Base-by-base conservation (phyloP, 2,329 filamentous ascomycete genomes). In the Aureobasidium sp. region DNA sequence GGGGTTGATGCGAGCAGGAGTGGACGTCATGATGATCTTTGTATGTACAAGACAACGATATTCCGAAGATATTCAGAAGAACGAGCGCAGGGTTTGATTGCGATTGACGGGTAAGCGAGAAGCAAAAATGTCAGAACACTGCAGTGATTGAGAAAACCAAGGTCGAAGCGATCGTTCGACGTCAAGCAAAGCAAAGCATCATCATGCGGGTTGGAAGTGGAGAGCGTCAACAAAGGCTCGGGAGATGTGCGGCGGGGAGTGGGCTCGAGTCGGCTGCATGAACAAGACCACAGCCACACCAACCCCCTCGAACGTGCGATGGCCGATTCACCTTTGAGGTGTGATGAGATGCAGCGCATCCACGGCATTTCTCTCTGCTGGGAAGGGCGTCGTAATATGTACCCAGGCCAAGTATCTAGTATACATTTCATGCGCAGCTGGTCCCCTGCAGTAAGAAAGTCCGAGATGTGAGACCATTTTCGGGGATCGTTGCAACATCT, bases 1-100 rank as follows among this genome's bases (percentile, higher is more conserved):
- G 15, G 66, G 54, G 59, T 67, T 69, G 61, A 69, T 61, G 21
- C 34, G 54, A 29, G 32, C 54, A 39, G 41, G 15, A 11, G 34
- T 25, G 27, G 41, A 32, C n/a, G 49, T 52, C 61, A 48, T 62
- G 52, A 47, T 47, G 59, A 50, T 59, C 25, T 13, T 21, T 25
- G 34, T 10, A 37, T 16, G 29, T 39, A 45, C 29, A 39, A 44
- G 29, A 27, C 13, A 36, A 34, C 9, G 21, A 57, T 34, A 16
- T 3, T 36, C 27, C 53, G 53, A 34, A 45, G 39, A 34, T 44
- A 30, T 25, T 16, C 15, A 36, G 13, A 13, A 57, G 11, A 21
- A 39, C n/a, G 29, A 57, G 39, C 50, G 29, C 49, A 45, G 41
- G 53, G 41, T 45, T 57, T 57, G 45, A 57, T 25, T 57, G 53